Percentiles rank a stretch among this genome's conserved stretches.
Evolutionary conservation across 495 filamentous ascomycete species (phyloP).

Genomic region (Lasiosphaeria miniovina): DNA sequence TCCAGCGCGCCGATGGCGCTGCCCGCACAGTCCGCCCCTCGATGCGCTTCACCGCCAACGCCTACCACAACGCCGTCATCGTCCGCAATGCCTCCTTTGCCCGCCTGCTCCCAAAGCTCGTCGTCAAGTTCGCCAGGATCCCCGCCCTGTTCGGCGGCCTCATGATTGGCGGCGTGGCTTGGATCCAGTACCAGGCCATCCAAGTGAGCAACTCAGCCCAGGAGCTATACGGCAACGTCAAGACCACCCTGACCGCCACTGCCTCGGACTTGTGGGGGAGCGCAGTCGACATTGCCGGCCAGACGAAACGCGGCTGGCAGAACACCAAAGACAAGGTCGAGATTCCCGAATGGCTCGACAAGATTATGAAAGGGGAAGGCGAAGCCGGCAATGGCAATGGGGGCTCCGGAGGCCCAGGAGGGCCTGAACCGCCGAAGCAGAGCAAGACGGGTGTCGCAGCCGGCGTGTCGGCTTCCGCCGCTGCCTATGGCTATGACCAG

Average conservation of each 20-base stretch:
- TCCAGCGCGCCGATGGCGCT: slow-evolving; percentile 63
- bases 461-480: slow-evolving; percentile 59
- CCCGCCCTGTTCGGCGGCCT: slow-evolving; percentile 90
- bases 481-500: slow-evolving; percentile 74
- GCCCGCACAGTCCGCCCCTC: slow-evolving; percentile 57
- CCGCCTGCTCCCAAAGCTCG: slow-evolving; percentile 80
- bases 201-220: slow-evolving; percentile 88
- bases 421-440: slow-evolving; percentile 56
- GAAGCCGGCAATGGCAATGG: slow-evolving; percentile 36
- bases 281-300: slow-evolving; percentile 69
- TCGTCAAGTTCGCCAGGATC: slow-evolving; percentile 79
- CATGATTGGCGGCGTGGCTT: slow-evolving; percentile 80
- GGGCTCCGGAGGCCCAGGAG: slow-evolving; percentile 41
- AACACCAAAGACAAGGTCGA: slow-evolving; percentile 76
- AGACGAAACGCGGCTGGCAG: slow-evolving; percentile 76
- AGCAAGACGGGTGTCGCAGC: slow-evolving; percentile 56
- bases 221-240: slow-evolving; percentile 69
- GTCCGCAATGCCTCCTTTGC: slow-evolving; percentile 84
- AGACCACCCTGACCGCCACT: slow-evolving; percentile 62
- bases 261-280: slow-evolving; percentile 65
- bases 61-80: slow-evolving; percentile 80
- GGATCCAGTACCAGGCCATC: slow-evolving; percentile 93
- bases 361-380: slow-evolving; percentile 61
- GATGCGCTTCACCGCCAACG: slow-evolving; percentile 73
- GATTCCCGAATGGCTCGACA: slow-evolving; percentile 82